Evolutionary conservation across 2,329 filamentous ascomycete genomes (phyloP), one percentile per base, ranked within the genome.

Genomic region (Alternaria longipes): DNA sequence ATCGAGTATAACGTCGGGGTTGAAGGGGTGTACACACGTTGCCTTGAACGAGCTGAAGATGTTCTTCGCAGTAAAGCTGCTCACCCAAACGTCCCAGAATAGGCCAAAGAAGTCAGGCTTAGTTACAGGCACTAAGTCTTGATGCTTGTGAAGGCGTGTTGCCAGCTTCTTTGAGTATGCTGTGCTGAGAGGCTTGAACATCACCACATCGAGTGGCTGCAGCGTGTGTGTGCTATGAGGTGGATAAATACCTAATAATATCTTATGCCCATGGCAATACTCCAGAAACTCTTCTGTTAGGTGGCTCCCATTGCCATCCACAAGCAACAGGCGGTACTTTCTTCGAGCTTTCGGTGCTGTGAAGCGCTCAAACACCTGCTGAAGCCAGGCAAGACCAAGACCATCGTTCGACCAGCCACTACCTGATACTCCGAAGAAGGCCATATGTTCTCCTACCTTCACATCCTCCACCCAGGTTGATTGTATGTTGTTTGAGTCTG

Each of bases 271-370:
- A 11, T 42, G 8, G 22, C 18, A 56, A 12, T 71, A 79, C 30
- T 71, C 28, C 38, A 79, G 52, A 60, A 81, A 81, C 59, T 76
- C 59, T 18, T 60, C 56, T 7, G 66, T 74, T 32, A 75, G 36
- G 67, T 81, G 65, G 50, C 69, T 78, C 46, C 59, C 59, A 69
- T 81, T 63, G 34, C 76, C 67, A 68, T 81, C 74, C 18, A 81
- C 57, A 50, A 81, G 70, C 7, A 82, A 65, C 4, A 81, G 65
- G 22, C 70, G 59, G 71, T 77, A 76, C 53, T 8, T 46, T n/a
- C 78, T 70, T 38, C 59, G 65, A 57, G 45, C 64, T 34, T 60
- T 63, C 18, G 32, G 3, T 40, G 49, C 70, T 58, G 64, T 77
- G n/a, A 34, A 22, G 22, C 16, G 55, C 9, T 58, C 28, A 30